phyloP scores from a whole-genome alignment of 163 green algal genomes.

The Smithsoniella earleae region DNA sequence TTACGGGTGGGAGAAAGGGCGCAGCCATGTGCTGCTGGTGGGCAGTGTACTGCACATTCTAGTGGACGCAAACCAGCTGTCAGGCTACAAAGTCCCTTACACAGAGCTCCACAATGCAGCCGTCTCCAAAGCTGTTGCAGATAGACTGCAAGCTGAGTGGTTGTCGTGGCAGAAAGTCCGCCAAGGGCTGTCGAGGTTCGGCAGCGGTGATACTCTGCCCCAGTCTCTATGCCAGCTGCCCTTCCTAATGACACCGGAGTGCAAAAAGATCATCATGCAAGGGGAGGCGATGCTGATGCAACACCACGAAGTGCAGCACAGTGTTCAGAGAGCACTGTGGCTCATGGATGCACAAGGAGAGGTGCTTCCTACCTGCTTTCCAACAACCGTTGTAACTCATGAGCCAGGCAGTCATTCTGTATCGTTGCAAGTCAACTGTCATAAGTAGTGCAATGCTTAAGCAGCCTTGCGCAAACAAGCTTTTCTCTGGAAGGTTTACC shows the following conservation, averaged over 20 bases:
- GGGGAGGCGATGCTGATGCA: slow-evolving; percentile 56
- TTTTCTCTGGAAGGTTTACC: too few species aligned
- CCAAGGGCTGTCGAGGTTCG: slow-evolving; percentile 18
- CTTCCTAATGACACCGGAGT: slow-evolving; percentile 36
- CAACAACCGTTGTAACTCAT: too few species aligned
- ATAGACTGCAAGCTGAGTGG: slow-evolving; percentile 28
- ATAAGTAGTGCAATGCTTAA: too few species aligned
- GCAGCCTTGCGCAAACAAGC: too few species aligned
- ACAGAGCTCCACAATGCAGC: neutral
- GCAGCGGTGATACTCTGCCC: slow-evolving; percentile 1
- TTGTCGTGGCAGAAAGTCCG: slow-evolving; percentile 22
- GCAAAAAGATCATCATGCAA: slow-evolving; percentile 33
- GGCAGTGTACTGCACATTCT: slow-evolving; percentile 17
- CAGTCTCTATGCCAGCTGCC: slow-evolving; percentile 53
- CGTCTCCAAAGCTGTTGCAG: neutral
- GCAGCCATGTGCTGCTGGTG: slow-evolving; percentile 30
- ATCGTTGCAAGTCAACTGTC: too few species aligned
- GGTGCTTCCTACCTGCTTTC: too few species aligned
- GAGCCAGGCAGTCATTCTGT: too few species aligned
- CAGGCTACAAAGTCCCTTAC: neutral
- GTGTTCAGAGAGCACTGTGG: slow-evolving; percentile 34
- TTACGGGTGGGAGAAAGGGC: slow-evolving; percentile 18
- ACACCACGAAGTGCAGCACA: slow-evolving; percentile 46
- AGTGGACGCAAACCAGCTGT: slow-evolving; percentile 12
- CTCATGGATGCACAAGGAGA: slow-evolving; percentile 24